Percentiles rank a stretch among this genome's conserved stretches.
Conservation (phyloP, 1,139 yeast genomes). For the Dujonia santamariae region DNA sequence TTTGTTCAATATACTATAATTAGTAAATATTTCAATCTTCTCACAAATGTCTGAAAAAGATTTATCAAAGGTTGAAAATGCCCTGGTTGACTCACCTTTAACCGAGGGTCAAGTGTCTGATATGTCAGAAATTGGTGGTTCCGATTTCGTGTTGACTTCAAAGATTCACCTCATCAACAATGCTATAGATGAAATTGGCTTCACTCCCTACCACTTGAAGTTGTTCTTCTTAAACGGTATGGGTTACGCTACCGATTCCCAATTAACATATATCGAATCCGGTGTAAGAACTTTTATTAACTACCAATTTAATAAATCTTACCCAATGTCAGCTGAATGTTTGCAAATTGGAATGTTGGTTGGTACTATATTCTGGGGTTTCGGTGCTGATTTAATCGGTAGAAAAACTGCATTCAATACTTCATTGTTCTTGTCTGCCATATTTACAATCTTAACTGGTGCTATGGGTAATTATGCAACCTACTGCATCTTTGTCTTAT, state of each 20-base stretch:
- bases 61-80: not conserved
- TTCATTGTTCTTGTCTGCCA: slow-evolving; percentile 48
- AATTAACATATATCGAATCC: slow-evolving; percentile 43
- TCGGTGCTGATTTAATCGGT: slow-evolving; percentile 59
- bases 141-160: slow-evolving; percentile 21
- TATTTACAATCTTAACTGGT: slow-evolving; percentile 51
- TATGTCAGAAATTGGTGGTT: slow-evolving; percentile 23
- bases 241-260: slow-evolving; percentile 66
- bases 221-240: slow-evolving; percentile 50
- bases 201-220: slow-evolving; percentile 33
- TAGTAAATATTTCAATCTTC: not conserved
- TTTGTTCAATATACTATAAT: slow-evolving; percentile 1
- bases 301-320: slow-evolving; percentile 37
- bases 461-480: slow-evolving; percentile 48
- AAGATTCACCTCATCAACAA: slow-evolving; percentile 30
- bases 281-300: slow-evolving; percentile 37
- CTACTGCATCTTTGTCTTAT: slow-evolving; percentile 47
- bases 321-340: slow-evolving; percentile 28
- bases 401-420: slow-evolving; percentile 54
- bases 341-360: slow-evolving; percentile 45
- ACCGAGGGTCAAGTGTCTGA: slow-evolving; percentile 12
- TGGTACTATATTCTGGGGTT: slow-evolving; percentile 59
- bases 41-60: not conserved
- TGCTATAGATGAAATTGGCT: slow-evolving; percentile 36
- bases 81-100: not conserved